phyloP scores from a whole-genome alignment of 1,284 basidiomycete genomes.

The Tilletia indica region DNA sequence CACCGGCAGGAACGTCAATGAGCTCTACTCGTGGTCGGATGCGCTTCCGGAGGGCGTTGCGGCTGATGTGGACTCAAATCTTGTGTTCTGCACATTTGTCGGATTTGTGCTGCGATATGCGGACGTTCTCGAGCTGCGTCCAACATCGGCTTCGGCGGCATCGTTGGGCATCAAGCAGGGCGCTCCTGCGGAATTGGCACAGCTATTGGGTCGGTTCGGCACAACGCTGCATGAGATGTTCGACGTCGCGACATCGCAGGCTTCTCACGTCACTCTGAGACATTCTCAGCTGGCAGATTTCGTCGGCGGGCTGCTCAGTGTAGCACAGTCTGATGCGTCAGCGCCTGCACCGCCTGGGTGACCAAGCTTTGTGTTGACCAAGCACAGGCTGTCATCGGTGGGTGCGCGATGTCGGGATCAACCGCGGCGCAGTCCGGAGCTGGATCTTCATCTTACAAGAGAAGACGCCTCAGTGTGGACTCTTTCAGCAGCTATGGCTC shows the following conservation, averaged over 20 bases:
- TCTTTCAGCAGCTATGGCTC: background rate
- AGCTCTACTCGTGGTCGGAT: slow-evolving; percentile 21
- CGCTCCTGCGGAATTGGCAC: too few species aligned
- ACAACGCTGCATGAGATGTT: too few species aligned
- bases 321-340: background rate
- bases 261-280: too few species aligned
- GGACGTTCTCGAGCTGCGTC: too few species aligned
- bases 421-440: background rate
- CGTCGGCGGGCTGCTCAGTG: background rate
- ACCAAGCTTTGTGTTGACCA: background rate
- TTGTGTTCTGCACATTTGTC: slow-evolving; percentile 24
- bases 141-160: too few species aligned
- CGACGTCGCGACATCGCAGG: too few species aligned
- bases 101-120: slow-evolving; percentile 23
- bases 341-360: background rate
- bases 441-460: background rate
- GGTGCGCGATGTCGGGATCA: background rate
- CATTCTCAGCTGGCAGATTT: background rate
- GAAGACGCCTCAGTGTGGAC: background rate
- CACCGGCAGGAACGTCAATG: slow-evolving; percentile 21
- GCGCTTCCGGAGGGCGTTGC: background rate
- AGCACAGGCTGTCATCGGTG: background rate
- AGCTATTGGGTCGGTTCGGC: too few species aligned
- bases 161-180: too few species aligned
- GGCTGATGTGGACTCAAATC: background rate